Conservation (phyloP, 2,329 filamentous ascomycete genomes). For the Colletotrichum karsti region DNA sequence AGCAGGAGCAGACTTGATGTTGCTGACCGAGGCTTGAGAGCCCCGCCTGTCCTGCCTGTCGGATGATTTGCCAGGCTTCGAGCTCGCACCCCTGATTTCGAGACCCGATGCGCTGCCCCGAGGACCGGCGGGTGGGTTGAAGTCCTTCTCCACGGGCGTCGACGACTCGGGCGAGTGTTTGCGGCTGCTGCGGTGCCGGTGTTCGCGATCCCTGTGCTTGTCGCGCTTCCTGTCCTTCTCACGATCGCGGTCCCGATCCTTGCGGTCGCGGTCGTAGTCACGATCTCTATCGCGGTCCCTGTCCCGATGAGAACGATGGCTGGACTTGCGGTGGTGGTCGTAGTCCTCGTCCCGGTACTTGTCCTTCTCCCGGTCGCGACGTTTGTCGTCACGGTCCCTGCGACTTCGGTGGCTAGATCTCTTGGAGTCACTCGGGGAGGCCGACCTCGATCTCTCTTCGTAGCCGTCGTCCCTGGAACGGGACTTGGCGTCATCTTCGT, state of each 20-base stretch:
- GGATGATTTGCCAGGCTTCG: conserved; percentile 31
- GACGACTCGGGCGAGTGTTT: conserved; percentile 36
- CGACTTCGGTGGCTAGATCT: conserved; percentile 68
- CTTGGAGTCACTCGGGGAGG: conserved; percentile 68
- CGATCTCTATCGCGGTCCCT: conserved; percentile 47
- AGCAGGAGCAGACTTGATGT: conserved; percentile 32
- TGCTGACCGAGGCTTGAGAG: conserved; percentile 42
- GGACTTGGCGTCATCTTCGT: conserved; percentile 53
- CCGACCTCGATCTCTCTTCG: conserved; percentile 69
- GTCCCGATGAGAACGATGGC: conserved; percentile 54
- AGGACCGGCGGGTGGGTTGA: conserved; percentile 52
- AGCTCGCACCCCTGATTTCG: conserved; percentile 47
- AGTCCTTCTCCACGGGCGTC: conserved; percentile 46
- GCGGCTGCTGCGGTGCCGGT: conserved; percentile 47
- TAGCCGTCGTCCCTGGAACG: conserved; percentile 47
- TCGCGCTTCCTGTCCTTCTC: conserved; percentile 48
- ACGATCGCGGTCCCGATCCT: conserved; percentile 44
- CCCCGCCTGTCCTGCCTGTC: conserved; percentile 41
- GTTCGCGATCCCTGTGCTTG: conserved; percentile 45
- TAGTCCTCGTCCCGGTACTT: conserved; percentile 57
- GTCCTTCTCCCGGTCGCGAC: conserved; percentile 49
- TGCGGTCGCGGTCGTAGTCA: conserved; percentile 46
- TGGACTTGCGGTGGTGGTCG: conserved; percentile 49
- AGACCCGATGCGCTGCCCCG: conserved; percentile 38
- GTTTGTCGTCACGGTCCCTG: conserved; percentile 60